These are phyloP conservation scores for Acer yangbiense DNA, from an alignment of 345 rosid genomes.

Conservation along the genomic window DNA sequence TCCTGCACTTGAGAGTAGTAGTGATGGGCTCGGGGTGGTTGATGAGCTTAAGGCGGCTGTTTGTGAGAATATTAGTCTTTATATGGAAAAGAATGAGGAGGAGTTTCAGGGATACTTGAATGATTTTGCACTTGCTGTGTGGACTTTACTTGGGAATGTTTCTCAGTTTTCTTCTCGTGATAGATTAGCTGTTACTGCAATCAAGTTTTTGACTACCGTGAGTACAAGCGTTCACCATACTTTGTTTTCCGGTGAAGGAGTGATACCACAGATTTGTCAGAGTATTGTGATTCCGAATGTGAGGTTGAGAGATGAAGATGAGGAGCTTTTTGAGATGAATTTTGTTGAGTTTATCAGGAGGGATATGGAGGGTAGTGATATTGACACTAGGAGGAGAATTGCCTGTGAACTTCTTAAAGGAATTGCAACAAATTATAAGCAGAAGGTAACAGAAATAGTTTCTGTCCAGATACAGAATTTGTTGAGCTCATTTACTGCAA, in stretches of 20 bases:
- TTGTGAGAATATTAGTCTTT: slow-evolving; percentile 90
- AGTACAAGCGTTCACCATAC: slow-evolving; percentile 93
- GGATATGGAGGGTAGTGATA: slow-evolving; percentile 99
- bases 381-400: slow-evolving; percentile 96
- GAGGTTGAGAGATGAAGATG: slow-evolving; percentile 90
- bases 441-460: slow-evolving; percentile 62
- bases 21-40: slow-evolving; percentile 55
- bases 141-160: slow-evolving; percentile 84
- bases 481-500: slow-evolving; percentile 57
- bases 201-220: slow-evolving; percentile 93
- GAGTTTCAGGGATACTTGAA: slow-evolving; percentile 73
- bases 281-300: slow-evolving; percentile 95
- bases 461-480: slow-evolving; percentile 81
- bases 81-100: slow-evolving; percentile 96
- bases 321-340: slow-evolving; percentile 96
- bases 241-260: slow-evolving; percentile 75
- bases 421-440: slow-evolving; percentile 79
- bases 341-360: slow-evolving; percentile 94
- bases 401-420: slow-evolving; percentile 97
- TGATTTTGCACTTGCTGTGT: slow-evolving; percentile 78
- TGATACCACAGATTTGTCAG: slow-evolving; percentile 81
- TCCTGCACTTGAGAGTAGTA: slow-evolving; percentile 56
- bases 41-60: slow-evolving; percentile 86
- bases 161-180: slow-evolving; percentile 75
- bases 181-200: slow-evolving; percentile 78